Evolutionary conservation across 2,329 filamentous ascomycete genomes (phyloP).

Genomic region (Fusarium napiforme): DNA sequence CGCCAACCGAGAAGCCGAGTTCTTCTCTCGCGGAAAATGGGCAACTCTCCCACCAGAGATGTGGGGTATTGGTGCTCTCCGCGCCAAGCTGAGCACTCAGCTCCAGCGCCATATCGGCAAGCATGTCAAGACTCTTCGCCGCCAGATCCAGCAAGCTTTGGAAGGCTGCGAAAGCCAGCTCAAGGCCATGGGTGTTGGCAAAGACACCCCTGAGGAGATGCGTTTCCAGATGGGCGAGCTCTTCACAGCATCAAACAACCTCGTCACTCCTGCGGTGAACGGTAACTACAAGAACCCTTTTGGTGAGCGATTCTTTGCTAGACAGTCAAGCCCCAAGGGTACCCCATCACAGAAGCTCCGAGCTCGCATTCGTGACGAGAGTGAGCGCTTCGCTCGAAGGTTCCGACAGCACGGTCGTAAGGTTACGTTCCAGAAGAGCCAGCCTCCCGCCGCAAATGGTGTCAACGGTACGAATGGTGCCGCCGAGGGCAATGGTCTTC

Average conservation of each 20-base stretch:
- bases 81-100: slow-evolving; percentile 61
- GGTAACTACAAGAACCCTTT: slow-evolving; percentile 67
- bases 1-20: slow-evolving; percentile 56
- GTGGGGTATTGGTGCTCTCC: slow-evolving; percentile 59
- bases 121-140: slow-evolving; percentile 61
- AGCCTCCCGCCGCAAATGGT: slow-evolving; percentile 34
- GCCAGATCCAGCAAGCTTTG: slow-evolving; percentile 62
- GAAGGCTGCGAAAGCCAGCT: slow-evolving; percentile 62
- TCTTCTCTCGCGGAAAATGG: slow-evolving; percentile 63
- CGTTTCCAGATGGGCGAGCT: slow-evolving; percentile 64
- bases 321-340: slow-evolving; percentile 60
- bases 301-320: slow-evolving; percentile 62
- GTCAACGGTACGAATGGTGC: slow-evolving; percentile 17
- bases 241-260: slow-evolving; percentile 63
- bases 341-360: slow-evolving; percentile 63
- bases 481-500: slow-evolving; percentile 39
- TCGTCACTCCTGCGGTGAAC: slow-evolving; percentile 64
- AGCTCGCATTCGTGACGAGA: slow-evolving; percentile 63
- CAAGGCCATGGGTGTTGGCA: slow-evolving; percentile 61
- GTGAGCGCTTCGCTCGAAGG: slow-evolving; percentile 60
- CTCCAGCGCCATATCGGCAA: slow-evolving; percentile 64
- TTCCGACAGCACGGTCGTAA: slow-evolving; percentile 63
- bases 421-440: slow-evolving; percentile 54
- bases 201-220: slow-evolving; percentile 65
- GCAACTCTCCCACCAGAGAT: slow-evolving; percentile 58